Evolutionary conservation across 768 basidiomycete species (phyloP).

Genomic region (Kwoniella europaea): DNA sequence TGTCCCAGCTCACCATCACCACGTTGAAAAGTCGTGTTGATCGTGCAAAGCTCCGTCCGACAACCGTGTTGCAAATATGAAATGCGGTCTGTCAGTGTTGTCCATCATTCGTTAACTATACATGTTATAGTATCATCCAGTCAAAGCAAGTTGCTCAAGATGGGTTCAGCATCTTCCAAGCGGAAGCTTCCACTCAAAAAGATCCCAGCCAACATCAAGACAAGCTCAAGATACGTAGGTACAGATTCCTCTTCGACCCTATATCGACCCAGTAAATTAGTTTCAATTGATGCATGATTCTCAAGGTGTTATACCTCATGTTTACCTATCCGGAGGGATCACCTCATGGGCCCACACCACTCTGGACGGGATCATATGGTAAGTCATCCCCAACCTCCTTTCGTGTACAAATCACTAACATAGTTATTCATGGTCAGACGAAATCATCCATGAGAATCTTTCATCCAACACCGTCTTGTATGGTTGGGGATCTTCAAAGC

Average conservation of each 20-base stretch:
- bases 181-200: neutral
- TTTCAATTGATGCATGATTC: neutral
- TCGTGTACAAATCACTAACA: neutral
- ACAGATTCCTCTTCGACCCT: too few species aligned
- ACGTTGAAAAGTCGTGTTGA: too few species aligned
- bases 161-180: neutral
- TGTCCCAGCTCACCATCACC: too few species aligned
- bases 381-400: neutral
- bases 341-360: neutral
- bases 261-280: too few species aligned
- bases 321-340: neutral
- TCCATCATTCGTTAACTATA: too few species aligned
- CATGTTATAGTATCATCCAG: too few species aligned
- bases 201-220: neutral
- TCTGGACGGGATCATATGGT: conserved; percentile 7
- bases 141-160: neutral
- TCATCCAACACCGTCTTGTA: neutral
- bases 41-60: too few species aligned
- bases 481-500: conserved; percentile 1
- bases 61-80: too few species aligned
- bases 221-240: neutral
- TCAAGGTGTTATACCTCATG: neutral
- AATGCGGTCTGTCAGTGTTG: too few species aligned
- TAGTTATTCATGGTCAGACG: neutral
- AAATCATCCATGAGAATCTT: conserved; percentile 1